Evolutionary conservation across 2,329 filamentous ascomycete species (phyloP).

Genomic region (Pyrenophora graminea): DNA sequence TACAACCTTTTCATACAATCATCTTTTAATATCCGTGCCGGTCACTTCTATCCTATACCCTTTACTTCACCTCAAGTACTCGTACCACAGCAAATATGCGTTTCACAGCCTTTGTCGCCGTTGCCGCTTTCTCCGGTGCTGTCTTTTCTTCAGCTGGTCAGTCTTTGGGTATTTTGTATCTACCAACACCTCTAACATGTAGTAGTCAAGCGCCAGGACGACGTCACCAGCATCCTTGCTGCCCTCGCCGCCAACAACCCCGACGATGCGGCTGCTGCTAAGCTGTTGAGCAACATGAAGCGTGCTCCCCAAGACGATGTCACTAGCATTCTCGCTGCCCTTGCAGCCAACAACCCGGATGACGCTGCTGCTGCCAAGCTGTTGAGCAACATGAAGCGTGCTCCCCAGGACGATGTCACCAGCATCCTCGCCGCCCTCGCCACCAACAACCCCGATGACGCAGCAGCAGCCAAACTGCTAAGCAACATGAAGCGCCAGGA

Average conservation of each 20-base stretch:
- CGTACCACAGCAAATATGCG: slow-evolving; percentile 30
- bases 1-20: slow-evolving; percentile 11
- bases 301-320: slow-evolving; percentile 15
- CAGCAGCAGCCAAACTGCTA: background rate
- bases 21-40: slow-evolving; percentile 33
- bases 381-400: background rate
- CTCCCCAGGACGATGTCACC: slow-evolving; percentile 3
- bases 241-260: slow-evolving; percentile 30
- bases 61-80: background rate
- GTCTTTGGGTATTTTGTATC: background rate
- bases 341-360: slow-evolving; percentile 28
- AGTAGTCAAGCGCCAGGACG: slow-evolving; percentile 24
- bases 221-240: slow-evolving; percentile 27
- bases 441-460: slow-evolving; percentile 26
- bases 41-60: slow-evolving; percentile 28
- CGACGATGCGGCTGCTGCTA: background rate
- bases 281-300: background rate
- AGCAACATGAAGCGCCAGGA: slow-evolving; percentile 1
- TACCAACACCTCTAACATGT: slow-evolving; percentile 3
- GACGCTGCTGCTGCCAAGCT: slow-evolving; percentile 20
- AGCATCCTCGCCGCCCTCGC: slow-evolving; percentile 29
- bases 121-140: slow-evolving; percentile 31
- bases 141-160: slow-evolving; percentile 33
- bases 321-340: slow-evolving; percentile 24
- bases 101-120: slow-evolving; percentile 32